Evolutionary conservation across 2,329 filamentous ascomycete species (phyloP).

Genomic region (Sporothrix dimorphospora): DNA sequence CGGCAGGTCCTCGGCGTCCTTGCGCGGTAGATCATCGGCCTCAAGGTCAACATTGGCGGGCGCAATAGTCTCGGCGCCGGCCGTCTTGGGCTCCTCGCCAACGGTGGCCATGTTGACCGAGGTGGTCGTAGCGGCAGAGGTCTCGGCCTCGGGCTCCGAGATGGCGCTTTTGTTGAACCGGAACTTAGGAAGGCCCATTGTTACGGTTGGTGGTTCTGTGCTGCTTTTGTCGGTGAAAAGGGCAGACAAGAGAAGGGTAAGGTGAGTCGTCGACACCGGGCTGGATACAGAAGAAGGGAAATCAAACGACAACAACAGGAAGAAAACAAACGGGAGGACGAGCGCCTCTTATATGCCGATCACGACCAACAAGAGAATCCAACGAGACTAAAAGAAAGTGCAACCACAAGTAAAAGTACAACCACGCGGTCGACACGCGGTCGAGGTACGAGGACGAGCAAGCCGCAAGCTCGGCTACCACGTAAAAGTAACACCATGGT

Average conservation of each 20-base stretch:
- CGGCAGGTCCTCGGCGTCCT: slow-evolving; percentile 1
- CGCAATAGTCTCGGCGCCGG: background rate
- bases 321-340: background rate
- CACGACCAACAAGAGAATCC: background rate
- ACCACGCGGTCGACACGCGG: background rate
- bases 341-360: slow-evolving; percentile 6
- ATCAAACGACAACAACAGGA: background rate
- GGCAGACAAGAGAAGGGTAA: background rate
- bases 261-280: background rate
- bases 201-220: background rate
- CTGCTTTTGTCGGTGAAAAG: background rate
- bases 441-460: background rate
- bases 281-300: background rate
- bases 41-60: background rate
- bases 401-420: background rate
- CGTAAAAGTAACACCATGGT: background rate
- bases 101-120: background rate
- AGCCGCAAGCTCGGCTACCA: background rate
- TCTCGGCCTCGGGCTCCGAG: slow-evolving; percentile 9
- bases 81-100: background rate
- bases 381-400: background rate
- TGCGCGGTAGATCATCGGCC: slow-evolving; percentile 13
- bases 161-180: slow-evolving; percentile 17
- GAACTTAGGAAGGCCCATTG: slow-evolving; percentile 26
- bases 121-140: background rate